A percentile compares a stretch with the other conserved stretches of the same genome.
These are phyloP conservation scores for Halteria grandinella DNA, from an alignment of 73 alveolate species.

Conservation along the genomic window DNA sequence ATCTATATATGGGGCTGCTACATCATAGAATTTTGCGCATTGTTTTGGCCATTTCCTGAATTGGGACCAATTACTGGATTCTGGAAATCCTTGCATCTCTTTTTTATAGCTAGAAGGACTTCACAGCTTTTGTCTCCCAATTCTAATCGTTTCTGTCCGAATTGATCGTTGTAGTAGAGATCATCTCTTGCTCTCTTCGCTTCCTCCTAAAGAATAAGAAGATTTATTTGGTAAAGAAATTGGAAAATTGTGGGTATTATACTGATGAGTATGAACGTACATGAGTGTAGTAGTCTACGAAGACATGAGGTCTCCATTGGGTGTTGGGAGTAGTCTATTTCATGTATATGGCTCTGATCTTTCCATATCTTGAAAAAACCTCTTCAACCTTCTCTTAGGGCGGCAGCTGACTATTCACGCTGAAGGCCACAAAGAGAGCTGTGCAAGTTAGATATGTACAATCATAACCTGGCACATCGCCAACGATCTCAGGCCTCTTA, in stretches of 20 bases:
- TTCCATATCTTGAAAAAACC: constrained; percentile 46
- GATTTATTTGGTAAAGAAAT: too few relatives aligned
- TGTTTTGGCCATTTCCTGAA: too few relatives aligned
- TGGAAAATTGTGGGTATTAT: background rate
- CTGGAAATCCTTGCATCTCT: constrained; percentile 52
- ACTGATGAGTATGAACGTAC: background rate
- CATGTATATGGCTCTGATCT: constrained; percentile 54
- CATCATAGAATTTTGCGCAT: too few relatives aligned
- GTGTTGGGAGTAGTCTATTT: constrained; percentile 46
- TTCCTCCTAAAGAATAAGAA: constrained; percentile 53
- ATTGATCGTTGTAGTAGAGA: constrained; percentile 14
- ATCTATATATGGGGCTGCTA: too few relatives aligned
- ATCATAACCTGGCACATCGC: constrained; percentile 67
- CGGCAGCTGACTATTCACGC: constrained; percentile 37
- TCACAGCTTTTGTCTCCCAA: constrained; percentile 53
- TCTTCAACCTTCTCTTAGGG: constrained; percentile 45
- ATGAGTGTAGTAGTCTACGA: constrained; percentile 52
- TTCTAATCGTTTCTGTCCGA: constrained; percentile 11
- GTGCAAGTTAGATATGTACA: constrained; percentile 70
- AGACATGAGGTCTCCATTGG: constrained; percentile 54
- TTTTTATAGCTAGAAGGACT: constrained; percentile 37
- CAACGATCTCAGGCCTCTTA: constrained; percentile 65
- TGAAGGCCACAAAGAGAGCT: constrained; percentile 43
- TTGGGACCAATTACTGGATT: constrained; percentile 19
- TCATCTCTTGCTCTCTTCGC: constrained; percentile 43